Evolutionary conservation across 2,329 filamentous ascomycete genomes (phyloP), one percentile per base, ranked within the genome.

Genomic region (Fusarium penzigii): DNA sequence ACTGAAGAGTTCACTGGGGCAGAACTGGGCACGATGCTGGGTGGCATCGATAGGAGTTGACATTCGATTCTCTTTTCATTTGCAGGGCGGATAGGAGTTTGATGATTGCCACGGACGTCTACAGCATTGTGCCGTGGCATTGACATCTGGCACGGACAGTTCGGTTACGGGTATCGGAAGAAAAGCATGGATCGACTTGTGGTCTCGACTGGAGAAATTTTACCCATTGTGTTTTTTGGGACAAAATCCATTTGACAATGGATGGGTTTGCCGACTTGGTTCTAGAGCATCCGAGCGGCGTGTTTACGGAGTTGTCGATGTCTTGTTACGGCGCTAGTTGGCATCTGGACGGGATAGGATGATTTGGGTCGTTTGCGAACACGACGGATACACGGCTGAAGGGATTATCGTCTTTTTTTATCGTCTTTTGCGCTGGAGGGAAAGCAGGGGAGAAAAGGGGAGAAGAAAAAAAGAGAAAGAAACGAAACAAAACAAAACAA

Each of bases 1-100:
- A 36, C 32, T 36, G 32, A 36, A 36, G 32, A 14, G 32, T 36
- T 36, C 32, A 12, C 10, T 36, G 10, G 7, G 32, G 32, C 32
- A 36, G 32, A 36, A 36, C 32, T 36, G 32, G 32, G 32, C 32
- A 36, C 32, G 32, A 36, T 36, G 32, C 40, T 42, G 42, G 39
- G 39, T n/a, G 55, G 63, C 63, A 66, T 66, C 52, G 52, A 57
- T 56, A 53, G 65, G 62, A 67, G 64, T 66, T 63, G 57, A 59
- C 40, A 55, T 59, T 48, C 53, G 55, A 54, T 57, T 63, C 42
- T 57, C 32, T 36, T 54, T 47, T 42, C n/a, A 40, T 16, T 39
- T 20, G 39, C 39, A 40, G 39, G 39, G n/a, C 39, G 32, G 32
- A 36, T 36, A 36, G 32, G 32, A 36, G 32, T 36, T 36, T 14